phyloP scores from a whole-genome alignment of 805 yeast species.

The Kodamaea nitidulidarum region DNA sequence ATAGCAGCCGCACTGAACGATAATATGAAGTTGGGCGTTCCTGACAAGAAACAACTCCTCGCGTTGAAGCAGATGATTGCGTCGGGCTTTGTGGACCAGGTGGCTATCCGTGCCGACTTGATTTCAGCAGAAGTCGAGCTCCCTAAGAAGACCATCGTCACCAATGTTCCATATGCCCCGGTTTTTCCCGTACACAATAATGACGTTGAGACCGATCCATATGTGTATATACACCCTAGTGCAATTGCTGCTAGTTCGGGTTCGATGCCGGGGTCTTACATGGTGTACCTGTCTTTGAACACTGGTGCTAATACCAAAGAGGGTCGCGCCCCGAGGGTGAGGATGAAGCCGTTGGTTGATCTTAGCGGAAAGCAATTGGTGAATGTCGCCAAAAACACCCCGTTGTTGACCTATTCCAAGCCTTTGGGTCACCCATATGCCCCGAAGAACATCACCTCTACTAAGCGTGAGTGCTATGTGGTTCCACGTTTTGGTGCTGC shows the following conservation, averaged over 20 bases:
- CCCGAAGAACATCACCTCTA: slow-evolving; percentile 61
- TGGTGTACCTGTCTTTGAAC: slow-evolving; percentile 70
- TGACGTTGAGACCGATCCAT: slow-evolving; percentile 40
- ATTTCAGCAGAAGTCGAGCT: slow-evolving; percentile 58
- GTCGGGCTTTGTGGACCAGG: slow-evolving; percentile 88
- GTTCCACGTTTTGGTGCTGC: slow-evolving; percentile 87
- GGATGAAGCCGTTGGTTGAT: slow-evolving; percentile 76
- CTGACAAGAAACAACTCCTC: slow-evolving; percentile 62
- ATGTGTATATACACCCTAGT: slow-evolving; percentile 75
- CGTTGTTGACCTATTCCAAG: slow-evolving; percentile 77
- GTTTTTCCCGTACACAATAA: slow-evolving; percentile 44
- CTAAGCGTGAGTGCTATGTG: slow-evolving; percentile 82
- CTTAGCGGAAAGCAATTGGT: slow-evolving; percentile 71
- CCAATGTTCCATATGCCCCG: slow-evolving; percentile 62
- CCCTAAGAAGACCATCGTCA: slow-evolving; percentile 54
- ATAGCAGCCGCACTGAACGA: slow-evolving; percentile 44
- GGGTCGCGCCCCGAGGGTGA: slow-evolving; percentile 40
- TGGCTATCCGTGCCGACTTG: slow-evolving; percentile 79
- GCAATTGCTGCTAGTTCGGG: slow-evolving; percentile 63
- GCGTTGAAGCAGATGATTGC: slow-evolving; percentile 88
- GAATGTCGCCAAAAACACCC: slow-evolving; percentile 69
- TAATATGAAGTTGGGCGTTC: slow-evolving; percentile 55
- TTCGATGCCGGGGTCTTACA: slow-evolving; percentile 69
- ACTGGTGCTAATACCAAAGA: slow-evolving; percentile 44
- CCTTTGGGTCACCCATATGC: slow-evolving; percentile 90